A percentile compares a stretch with the other conserved stretches of the same genome.
Evolutionary conservation across 257 asterid genomes (phyloP).

Genomic region (Penstemon davidsonii): DNA sequence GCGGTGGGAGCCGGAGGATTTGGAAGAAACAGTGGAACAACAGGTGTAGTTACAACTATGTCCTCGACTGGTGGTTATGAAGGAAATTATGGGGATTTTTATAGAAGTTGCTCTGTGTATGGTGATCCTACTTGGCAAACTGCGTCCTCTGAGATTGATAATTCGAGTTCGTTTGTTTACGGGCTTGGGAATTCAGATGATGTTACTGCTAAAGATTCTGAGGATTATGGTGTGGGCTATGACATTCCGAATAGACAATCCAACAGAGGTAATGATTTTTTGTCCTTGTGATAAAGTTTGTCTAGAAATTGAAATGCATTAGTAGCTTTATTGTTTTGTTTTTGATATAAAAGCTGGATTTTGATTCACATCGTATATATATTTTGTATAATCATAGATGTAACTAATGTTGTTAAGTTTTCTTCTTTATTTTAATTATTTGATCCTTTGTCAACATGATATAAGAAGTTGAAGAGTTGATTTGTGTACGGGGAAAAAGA

Average conservation of each 20-base stretch:
- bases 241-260: slow-evolving; percentile 53
- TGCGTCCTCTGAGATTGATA: slow-evolving; percentile 45
- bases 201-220: slow-evolving; percentile 43
- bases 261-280: slow-evolving; percentile 50
- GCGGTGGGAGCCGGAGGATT: slow-evolving; percentile 61
- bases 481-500: slow-evolving; percentile 5
- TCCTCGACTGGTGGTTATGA: slow-evolving; percentile 55
- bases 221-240: slow-evolving; percentile 55
- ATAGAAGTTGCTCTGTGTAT: slow-evolving; percentile 44
- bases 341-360: slow-evolving; percentile 17
- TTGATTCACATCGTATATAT: background rate
- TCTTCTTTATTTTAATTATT: no score
- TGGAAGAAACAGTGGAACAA: slow-evolving; percentile 47
- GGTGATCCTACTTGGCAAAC: slow-evolving; percentile 69
- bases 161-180: slow-evolving; percentile 50
- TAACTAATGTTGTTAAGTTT: no score
- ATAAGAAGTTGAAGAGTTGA: slow-evolving; percentile 7
- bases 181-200: slow-evolving; percentile 47
- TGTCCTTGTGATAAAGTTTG: slow-evolving; percentile 12
- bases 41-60: slow-evolving; percentile 40
- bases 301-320: slow-evolving; percentile 18
- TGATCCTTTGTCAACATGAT: background rate
- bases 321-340: background rate
- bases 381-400: no score
- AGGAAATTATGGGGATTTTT: slow-evolving; percentile 48